Base-by-base conservation (phyloP, 306 rosid genomes). In the Betula pendula region DNA sequence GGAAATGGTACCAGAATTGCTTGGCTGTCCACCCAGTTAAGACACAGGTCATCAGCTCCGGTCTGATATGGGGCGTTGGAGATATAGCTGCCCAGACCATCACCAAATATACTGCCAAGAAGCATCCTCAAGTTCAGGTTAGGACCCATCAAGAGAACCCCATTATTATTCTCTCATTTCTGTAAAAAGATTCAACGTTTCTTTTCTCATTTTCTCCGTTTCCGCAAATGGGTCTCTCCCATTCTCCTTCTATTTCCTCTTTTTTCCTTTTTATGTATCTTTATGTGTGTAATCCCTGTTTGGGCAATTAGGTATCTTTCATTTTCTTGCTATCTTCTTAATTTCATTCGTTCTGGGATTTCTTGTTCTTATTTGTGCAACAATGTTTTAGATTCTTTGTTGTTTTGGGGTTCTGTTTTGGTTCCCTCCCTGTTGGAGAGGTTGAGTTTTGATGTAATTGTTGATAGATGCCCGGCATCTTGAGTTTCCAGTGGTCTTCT, bases 21-120 rank as follows among this genome's bases (percentile, higher is more conserved):
- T 82, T 87, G 78, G 81, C 87, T 68, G 84, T 81, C 71, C 87
- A 87, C 71, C 91, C 91, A 65, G 81, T 88, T 50, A 88, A 85
- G 85, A 88, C 91, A 0, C 91, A 85, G 89, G 85, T 85, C 44
- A 83, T 88, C 27, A 88, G 91, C 82, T 85, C 91, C 35, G 87
- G 86, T 73, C 17, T 88, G 68, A 88, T 88, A 59, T 88, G 91
- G 91, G 91, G 91, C 11, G 52, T 72, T 73, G 89, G 91, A 74
- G 91, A 88, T 71, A 79, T 88, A 62, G 89, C 87, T 80, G 91
- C 91, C 58, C 91, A 85, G 79, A 81, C 76, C 12, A 77, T 88
- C 73, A 85, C 87, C 31, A 62, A 83, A 40, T 82, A 68, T 75
- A 75, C 85, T 11, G 77, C 79, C 62, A 83, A 81, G 19, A 38